Base-by-base conservation (phyloP, 2,329 filamentous ascomycete species). In the Ophiostoma ips region DNA sequence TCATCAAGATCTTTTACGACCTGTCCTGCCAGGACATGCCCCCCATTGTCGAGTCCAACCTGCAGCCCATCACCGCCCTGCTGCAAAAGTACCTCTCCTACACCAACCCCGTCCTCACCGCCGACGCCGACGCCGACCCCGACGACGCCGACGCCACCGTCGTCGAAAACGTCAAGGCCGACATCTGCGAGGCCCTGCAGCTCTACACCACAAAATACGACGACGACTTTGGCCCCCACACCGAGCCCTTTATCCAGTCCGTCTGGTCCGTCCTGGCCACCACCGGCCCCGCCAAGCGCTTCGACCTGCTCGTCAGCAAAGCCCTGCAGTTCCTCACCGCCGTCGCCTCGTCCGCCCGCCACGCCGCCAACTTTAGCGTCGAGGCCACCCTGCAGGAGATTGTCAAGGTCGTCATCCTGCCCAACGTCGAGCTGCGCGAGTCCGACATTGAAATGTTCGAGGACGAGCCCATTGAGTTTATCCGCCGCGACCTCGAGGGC, bases 391-490 rank as follows among this genome's bases (percentile, higher is more conserved):
- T 96, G 34, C 80, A 81, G 16, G 84, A 95, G 63, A 86, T 98
- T 49, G 86, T 95, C 10, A 88, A 96, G 64, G 95, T 95, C 68
- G 92, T 96, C 52, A 86, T 98, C 51, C 69, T 98, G 56, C 90
- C 92, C 10, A 98, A 98, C 60, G 79, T 98, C 52, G 84, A 84
- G 15, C 71, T 98, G 53, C 81, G 94, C 57, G 92, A 95, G 60
- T 92, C 89, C 0, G 94, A 98, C 57, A 77, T 95, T 50, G 92
- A 98, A 64, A 76, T 95, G 57, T 96, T 98, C 59, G 92, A 98
- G 63, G 94, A 98, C 62, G 94, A 98, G 69, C 92, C 92, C 0
- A 98, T 98, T 57, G 92, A 98, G 65, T 98, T 94, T 63, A 98
- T 98, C 61, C 79, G 92, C 55, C 79, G 88, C 60, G 92, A 98